phyloP scores from a whole-genome alignment of 441 rosid species.

The Populus hybrid region DNA sequence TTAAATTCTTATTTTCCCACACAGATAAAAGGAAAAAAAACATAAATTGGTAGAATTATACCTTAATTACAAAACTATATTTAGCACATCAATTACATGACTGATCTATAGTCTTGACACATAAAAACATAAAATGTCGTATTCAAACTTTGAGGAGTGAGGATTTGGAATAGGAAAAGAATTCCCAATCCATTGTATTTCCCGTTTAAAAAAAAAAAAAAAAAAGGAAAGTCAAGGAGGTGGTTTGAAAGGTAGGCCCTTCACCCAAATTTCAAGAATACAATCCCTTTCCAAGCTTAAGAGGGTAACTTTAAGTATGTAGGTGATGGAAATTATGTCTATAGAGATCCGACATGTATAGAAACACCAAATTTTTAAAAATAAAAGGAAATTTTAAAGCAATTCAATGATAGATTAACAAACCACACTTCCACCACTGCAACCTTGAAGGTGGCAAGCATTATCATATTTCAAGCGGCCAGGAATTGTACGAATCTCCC shows the following conservation, averaged over 20 bases:
- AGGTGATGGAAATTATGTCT: neutral
- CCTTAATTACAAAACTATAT: too few relatives aligned
- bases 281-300: neutral
- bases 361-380: neutral
- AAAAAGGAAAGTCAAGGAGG: neutral
- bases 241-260: neutral
- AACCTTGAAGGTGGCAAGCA: constrained; percentile 10
- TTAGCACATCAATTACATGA: neutral
- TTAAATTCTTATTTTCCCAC: too few relatives aligned
- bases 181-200: neutral
- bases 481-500: constrained; percentile 20
- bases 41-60: too few relatives aligned
- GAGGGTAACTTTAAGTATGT: neutral
- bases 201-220: neutral
- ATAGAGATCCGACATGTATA: neutral
- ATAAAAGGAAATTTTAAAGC: neutral
- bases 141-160: neutral
- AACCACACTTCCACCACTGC: neutral
- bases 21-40: too few relatives aligned
- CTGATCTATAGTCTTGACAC: too few relatives aligned
- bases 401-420: neutral
- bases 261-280: neutral
- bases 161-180: neutral
- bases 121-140: too few relatives aligned
- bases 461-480: neutral